Evolutionary conservation across 345 rosid species (phyloP), one percentile per base, ranked within the genome.

Genomic region (Toxicodendron radicans): DNA sequence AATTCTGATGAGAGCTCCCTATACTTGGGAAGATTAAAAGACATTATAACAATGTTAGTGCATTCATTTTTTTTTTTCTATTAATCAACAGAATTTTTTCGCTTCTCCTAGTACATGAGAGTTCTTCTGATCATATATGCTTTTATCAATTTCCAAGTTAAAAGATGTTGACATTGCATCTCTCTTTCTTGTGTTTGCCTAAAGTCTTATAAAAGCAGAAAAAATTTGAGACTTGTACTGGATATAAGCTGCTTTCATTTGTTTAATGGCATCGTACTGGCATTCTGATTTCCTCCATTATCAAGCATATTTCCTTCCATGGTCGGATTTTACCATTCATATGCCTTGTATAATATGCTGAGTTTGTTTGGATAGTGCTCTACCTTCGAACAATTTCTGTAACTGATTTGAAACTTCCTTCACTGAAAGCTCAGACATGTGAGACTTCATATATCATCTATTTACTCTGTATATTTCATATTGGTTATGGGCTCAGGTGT

Each of bases 401-500:
- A 0, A 17, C 9, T 68, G 16, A 51, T 18, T 48, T 52, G 17
- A 49, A 32, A 16, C 45, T 16, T 30, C 43, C 2, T 51, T 32
- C 51, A 18, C 18, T 5, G 18, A 32, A 18, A 68, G 11, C 12
- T 14, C 14, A 21, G 38, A 16, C 18, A 7, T 41, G 64, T 21
- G 35, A 4, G 20, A 30, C 46, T 68, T 8, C 48, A 30, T 30
- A 16, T 3, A 10, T 8, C 9, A 16, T 18, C 23, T 46, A 1
- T 30, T 58, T 13, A 58, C 43, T 1, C 43, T 51, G 1, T 71
- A 4, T 16, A 10, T 57, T 75, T 10, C 45, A 11, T 10, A 41
- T 32, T 41, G 54, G 72, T 41, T 45, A 41, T 70, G 12, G 56
- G 10, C 68, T 67, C 73, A 73, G 80, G 74, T 66, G 51, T 72